Evolutionary conservation across 2,329 filamentous ascomycete species (phyloP).

Genomic region (Aspergillus neoniger): DNA sequence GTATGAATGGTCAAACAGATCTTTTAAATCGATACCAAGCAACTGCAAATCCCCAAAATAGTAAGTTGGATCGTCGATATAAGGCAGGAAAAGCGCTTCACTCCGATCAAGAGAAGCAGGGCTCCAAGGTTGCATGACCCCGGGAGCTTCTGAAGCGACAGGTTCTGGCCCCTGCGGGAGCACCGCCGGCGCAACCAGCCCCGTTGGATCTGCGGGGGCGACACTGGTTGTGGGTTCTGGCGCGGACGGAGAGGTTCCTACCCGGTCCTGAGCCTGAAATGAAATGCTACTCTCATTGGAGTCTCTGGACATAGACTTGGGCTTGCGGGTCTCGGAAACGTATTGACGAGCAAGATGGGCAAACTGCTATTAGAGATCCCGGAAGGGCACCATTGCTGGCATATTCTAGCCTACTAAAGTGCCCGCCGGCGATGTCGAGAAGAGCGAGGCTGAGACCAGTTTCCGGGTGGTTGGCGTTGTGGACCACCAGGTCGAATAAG

Average conservation of each 20-base stretch:
- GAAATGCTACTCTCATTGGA: neutral
- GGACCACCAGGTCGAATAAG: conserved; percentile 46
- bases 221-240: too few species aligned
- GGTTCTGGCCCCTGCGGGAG: neutral
- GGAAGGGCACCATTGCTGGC: conserved; percentile 41
- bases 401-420: conserved; percentile 47
- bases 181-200: too few species aligned
- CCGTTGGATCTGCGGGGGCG: neutral
- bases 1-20: neutral
- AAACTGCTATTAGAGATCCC: conserved; percentile 43
- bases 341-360: conserved; percentile 42
- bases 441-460: conserved; percentile 43
- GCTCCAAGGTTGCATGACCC: neutral
- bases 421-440: conserved; percentile 46
- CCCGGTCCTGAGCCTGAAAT: neutral
- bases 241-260: neutral
- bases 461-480: conserved; percentile 40
- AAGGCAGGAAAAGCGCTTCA: neutral
- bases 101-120: neutral
- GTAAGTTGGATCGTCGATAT: neutral
- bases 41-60: neutral
- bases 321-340: conserved; percentile 8
- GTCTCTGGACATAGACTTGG: neutral
- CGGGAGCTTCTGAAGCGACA: neutral
- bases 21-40: neutral